Conservation (phyloP, 176 grass and related monocot species). For the Oryza rufipogon region DNA sequence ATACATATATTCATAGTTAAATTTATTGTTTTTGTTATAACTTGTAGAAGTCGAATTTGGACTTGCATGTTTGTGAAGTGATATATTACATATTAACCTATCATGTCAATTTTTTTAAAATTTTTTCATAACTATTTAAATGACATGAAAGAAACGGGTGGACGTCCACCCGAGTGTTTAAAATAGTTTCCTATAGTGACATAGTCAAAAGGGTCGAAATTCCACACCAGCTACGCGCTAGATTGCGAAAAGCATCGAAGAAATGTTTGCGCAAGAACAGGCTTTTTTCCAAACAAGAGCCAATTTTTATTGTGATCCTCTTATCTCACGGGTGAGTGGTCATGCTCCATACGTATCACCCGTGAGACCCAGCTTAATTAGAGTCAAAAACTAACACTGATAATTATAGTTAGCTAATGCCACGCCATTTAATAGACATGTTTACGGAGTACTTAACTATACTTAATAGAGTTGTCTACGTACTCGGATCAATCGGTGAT, state of each 20-base stretch:
- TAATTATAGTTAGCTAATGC: not conserved
- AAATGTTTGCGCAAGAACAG: constrained; percentile 16
- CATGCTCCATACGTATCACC: not conserved
- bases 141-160: too few relatives aligned
- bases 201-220: not conserved
- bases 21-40: too few relatives aligned
- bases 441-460: too few relatives aligned
- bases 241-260: not conserved
- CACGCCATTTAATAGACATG: not conserved
- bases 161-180: too few relatives aligned
- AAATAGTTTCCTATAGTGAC: too few relatives aligned
- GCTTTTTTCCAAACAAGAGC: not conserved
- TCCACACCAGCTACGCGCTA: not conserved
- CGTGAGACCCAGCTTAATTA: not conserved
- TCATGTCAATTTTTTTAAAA: too few relatives aligned
- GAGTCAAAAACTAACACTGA: constrained; percentile 15
- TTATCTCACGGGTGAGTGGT: not conserved
- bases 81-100: too few relatives aligned
- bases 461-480: not conserved
- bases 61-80: too few relatives aligned
- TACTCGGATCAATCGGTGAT: not conserved
- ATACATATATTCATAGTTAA: too few relatives aligned
- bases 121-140: too few relatives aligned
- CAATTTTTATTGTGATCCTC: not conserved
- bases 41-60: too few relatives aligned